Base-by-base conservation (phyloP, 352 stramenopile genomes). In the Pythium aquatile region DNA sequence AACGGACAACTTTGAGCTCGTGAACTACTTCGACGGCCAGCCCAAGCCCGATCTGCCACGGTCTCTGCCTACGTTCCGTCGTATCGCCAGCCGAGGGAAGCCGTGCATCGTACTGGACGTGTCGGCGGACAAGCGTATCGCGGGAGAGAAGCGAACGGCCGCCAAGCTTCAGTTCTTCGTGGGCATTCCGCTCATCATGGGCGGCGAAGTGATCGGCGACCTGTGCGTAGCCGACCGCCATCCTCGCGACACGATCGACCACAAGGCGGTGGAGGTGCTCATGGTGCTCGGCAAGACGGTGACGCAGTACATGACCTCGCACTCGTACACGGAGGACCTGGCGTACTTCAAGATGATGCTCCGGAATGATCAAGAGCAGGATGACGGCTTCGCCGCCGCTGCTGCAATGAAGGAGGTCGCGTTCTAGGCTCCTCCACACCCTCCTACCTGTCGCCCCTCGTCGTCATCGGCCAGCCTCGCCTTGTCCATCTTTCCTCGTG, bases 131-230 rank as follows among this genome's bases (percentile, higher is more conserved):
- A 93, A 94, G 70, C 85, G 87, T 11, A 96, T 96, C 72, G 88
- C 83, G 29, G 85, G 84, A n/a, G 85, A 94, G 58, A 94, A 94
- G 68, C 85, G 87, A 28, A 86, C 81, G 44, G 83, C 79, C 1
- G 87, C 87, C 1, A 94, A 94, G 61, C 70, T 96, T 7, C 87
- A 96, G 70, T 96, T 96, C 62, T 96, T 96, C 53, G 84, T 96
- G 17, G 87, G 87, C 32, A 91, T 96, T 56, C 87, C 87, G 48
- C 77, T 96, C 40, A 77, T 93, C 20, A 77, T 94, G 35, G 85
- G 91, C 59, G 85, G 85, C 40, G 84, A 94, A 73, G 84, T 93
- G 42, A 89, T 96, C 48, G 87, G 87, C 17, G 87, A 96, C 48
- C 70, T 96, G 51, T 96, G 87, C 55, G 87, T 96, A 28, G 87